These are phyloP conservation scores for Trifolium subterraneum DNA, from an alignment of 306 rosid genomes.

Conservation along the genomic window DNA sequence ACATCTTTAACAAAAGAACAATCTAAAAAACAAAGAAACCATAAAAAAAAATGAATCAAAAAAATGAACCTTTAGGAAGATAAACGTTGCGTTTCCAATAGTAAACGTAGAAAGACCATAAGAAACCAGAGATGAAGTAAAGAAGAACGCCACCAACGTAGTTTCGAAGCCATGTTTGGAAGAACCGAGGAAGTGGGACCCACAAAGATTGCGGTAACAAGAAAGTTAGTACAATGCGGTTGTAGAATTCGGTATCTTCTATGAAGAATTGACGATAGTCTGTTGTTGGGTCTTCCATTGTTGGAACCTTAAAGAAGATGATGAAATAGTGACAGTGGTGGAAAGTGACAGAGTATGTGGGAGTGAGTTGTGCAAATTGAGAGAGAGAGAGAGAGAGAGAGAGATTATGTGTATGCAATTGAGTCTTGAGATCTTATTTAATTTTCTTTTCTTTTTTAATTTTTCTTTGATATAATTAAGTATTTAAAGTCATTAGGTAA, in stretches of 20 bases:
- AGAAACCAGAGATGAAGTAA: constrained; percentile 68
- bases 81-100: constrained; percentile 71
- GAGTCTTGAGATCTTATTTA: no score
- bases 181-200: constrained; percentile 71
- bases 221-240: constrained; percentile 63
- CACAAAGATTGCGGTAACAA: constrained; percentile 57
- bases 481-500: no score
- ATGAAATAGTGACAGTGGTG: background rate
- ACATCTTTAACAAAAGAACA: background rate
- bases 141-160: constrained; percentile 69
- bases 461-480: no score
- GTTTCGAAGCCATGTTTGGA: constrained; percentile 87
- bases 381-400: background rate
- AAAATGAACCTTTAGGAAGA: constrained; percentile 67
- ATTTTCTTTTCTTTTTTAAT: no score
- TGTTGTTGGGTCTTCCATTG: constrained; percentile 35
- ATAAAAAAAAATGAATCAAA: background rate
- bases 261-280: constrained; percentile 56
- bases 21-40: background rate
- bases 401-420: no score
- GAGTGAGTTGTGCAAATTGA: no score
- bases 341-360: background rate
- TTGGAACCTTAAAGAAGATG: background rate
- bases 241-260: constrained; percentile 68
- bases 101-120: constrained; percentile 85